Evolutionary conservation across 371 early-diverging fungal genomes (phyloP).

Genomic region (Phascolomyces articulosus): DNA sequence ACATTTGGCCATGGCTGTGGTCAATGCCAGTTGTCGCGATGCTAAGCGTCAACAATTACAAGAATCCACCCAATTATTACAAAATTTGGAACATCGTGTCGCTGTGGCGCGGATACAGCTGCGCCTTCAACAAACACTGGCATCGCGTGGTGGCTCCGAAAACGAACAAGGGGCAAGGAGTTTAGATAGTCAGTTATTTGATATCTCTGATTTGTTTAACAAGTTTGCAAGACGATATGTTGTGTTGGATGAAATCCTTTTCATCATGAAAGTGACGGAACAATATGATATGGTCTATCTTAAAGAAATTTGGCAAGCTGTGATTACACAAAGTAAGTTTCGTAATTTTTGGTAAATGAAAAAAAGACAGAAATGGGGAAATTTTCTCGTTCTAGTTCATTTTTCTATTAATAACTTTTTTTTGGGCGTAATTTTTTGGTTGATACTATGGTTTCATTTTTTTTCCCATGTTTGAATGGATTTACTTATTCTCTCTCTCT

Average conservation of each 20-base stretch:
- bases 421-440: too few relatives aligned
- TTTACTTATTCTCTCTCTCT: too few relatives aligned
- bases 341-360: background rate
- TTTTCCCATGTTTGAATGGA: too few relatives aligned
- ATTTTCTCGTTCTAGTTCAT: too few relatives aligned
- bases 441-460: too few relatives aligned
- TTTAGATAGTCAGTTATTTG: constrained; percentile 8
- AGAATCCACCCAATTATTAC: constrained; percentile 19
- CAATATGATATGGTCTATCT: constrained; percentile 1
- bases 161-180: constrained; percentile 8
- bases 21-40: constrained; percentile 68
- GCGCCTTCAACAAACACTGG: constrained; percentile 15
- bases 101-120: constrained; percentile 16
- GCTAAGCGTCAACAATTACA: constrained; percentile 13
- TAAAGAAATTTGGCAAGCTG: background rate
- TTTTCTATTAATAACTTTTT: too few relatives aligned
- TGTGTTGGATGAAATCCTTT: constrained; percentile 7
- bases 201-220: constrained; percentile 6
- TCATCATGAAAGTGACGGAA: constrained; percentile 2
- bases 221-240: constrained; percentile 8
- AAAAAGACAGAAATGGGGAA: background rate
- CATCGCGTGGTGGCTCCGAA: constrained; percentile 5
- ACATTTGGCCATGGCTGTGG: constrained; percentile 71
- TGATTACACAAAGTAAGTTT: constrained; percentile 6
- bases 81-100: constrained; percentile 18